phyloP scores from a whole-genome alignment of 2,329 filamentous ascomycete genomes.

The Geosmithia morbida region DNA sequence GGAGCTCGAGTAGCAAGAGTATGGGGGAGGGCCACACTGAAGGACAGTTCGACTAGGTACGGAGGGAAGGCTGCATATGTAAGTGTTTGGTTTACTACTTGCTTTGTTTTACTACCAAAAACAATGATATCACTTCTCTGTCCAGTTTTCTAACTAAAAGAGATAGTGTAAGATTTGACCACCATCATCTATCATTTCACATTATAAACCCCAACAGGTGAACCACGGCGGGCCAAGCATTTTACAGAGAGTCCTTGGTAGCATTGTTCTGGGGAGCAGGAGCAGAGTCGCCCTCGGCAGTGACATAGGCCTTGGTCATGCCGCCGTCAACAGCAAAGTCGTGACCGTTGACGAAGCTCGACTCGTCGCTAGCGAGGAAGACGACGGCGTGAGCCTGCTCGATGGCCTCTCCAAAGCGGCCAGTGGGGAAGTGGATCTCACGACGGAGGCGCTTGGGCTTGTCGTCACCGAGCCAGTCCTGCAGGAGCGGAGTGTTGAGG shows the following conservation, averaged over 20 bases:
- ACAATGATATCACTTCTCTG: neutral
- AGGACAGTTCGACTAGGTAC: conserved; percentile 38
- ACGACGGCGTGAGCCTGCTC: conserved; percentile 85
- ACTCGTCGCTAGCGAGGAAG: conserved; percentile 78
- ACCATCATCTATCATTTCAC: neutral
- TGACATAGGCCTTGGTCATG: conserved; percentile 84
- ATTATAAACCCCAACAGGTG: neutral
- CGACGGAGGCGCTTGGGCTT: conserved; percentile 64
- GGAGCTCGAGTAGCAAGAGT: conserved; percentile 75
- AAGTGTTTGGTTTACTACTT: neutral
- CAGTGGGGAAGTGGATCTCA: conserved; percentile 79
- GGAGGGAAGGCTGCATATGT: neutral
- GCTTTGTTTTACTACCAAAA: neutral
- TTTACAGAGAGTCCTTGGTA: conserved; percentile 25
- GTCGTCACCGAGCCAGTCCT: conserved; percentile 90
- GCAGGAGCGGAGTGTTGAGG: conserved; percentile 79
- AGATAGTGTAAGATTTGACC: neutral
- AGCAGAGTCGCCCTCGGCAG: conserved; percentile 42
- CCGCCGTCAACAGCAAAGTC: conserved; percentile 95
- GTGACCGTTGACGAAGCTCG: conserved; percentile 77
- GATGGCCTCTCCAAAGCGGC: conserved; percentile 83
- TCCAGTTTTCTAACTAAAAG: neutral
- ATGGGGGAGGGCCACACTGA: conserved; percentile 96
- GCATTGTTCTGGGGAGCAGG: conserved; percentile 46
- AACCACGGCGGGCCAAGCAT: neutral